These are phyloP conservation scores for Penicillium hesseltinei DNA, from an alignment of 2,329 filamentous ascomycete species.

Conservation along the genomic window DNA sequence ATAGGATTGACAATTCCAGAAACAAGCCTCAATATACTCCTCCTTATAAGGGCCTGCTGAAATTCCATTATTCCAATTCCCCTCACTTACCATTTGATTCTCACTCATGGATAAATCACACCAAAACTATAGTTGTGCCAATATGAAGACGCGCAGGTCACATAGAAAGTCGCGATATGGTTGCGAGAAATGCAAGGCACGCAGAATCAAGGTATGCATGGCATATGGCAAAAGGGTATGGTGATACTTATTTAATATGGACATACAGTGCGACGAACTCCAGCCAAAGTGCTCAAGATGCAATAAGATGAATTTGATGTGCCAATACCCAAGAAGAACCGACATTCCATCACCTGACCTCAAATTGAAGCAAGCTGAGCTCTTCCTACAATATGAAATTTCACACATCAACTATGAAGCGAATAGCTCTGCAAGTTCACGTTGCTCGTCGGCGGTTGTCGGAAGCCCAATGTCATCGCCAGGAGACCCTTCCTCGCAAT, in stretches of 20 bases:
- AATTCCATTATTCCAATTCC: no score
- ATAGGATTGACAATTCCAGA: no score
- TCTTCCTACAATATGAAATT: not conserved
- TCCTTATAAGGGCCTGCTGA: no score
- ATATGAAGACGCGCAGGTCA: not conserved
- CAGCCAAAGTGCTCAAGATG: conserved; percentile 4
- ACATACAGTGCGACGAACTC: not conserved
- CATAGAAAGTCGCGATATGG: conserved; percentile 2
- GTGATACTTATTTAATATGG: not conserved
- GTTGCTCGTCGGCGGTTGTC: not conserved
- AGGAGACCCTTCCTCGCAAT: not conserved
- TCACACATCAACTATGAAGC: not conserved
- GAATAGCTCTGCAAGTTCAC: not conserved
- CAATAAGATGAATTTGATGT: not conserved
- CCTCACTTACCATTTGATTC: not conserved
- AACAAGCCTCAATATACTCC: no score
- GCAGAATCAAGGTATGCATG: conserved; percentile 1
- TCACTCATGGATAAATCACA: not conserved
- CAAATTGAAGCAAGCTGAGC: not conserved
- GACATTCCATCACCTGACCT: not conserved
- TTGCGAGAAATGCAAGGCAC: conserved; percentile 2
- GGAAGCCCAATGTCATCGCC: not conserved
- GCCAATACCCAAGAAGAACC: not conserved
- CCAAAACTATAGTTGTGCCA: not conserved
- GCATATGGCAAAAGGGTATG: not conserved